phyloP scores from a whole-genome alignment of 257 asterid species.

The Perilla frutescens region DNA sequence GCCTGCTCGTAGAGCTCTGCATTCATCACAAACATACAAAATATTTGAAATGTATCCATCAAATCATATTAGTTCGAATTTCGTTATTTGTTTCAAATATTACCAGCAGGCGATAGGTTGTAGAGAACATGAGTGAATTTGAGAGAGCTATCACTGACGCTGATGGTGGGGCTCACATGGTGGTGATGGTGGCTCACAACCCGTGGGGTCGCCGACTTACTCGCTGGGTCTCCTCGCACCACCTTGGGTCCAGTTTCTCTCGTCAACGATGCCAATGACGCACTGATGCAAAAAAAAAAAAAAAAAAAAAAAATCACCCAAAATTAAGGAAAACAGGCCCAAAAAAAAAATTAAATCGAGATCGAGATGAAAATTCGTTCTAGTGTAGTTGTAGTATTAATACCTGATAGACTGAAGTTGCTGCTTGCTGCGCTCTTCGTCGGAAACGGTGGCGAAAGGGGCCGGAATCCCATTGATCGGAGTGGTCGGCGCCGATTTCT shows the following conservation, averaged over 20 bases:
- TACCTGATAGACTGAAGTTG: constrained; percentile 73
- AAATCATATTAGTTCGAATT: neutral
- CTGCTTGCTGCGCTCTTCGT: constrained; percentile 52
- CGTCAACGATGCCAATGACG: constrained; percentile 67
- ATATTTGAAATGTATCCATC: neutral
- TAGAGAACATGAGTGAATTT: constrained; percentile 71
- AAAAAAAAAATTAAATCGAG: neutral
- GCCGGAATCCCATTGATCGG: constrained; percentile 48
- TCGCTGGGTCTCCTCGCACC: constrained; percentile 68
- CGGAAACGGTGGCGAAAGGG: constrained; percentile 42
- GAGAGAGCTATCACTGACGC: constrained; percentile 63
- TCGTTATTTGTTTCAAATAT: neutral
- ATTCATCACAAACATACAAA: neutral
- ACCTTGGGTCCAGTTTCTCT: constrained; percentile 67
- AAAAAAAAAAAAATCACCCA: neutral
- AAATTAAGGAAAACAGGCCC: too few species aligned
- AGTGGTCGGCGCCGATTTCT: constrained; percentile 68
- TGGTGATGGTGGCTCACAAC: constrained; percentile 47
- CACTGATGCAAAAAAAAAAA: constrained; percentile 38
- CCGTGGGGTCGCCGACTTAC: constrained; percentile 53
- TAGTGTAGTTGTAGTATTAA: neutral
- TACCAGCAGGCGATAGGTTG: constrained; percentile 72
- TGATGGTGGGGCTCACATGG: constrained; percentile 56
- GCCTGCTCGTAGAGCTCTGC: constrained; percentile 83
- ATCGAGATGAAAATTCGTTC: neutral